Evolutionary conservation across 2,329 filamentous ascomycete species (phyloP).

Genomic region (Colletotrichum magnum): DNA sequence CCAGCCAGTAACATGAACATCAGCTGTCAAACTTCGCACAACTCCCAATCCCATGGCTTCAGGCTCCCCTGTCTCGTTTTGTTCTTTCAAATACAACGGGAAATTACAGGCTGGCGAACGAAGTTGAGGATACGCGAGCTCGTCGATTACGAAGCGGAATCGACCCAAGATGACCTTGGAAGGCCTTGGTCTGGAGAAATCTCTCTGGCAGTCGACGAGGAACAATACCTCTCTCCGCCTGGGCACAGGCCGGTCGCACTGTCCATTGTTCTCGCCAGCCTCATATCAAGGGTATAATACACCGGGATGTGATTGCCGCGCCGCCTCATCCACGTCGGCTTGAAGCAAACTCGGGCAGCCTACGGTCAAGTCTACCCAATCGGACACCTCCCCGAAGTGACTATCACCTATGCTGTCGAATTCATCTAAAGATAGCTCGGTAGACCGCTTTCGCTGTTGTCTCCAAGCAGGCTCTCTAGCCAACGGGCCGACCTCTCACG

Average conservation of each 20-base stretch:
- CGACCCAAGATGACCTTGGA: too few relatives aligned
- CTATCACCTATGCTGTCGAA: not conserved
- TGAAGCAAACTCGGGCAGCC: conserved; percentile 24
- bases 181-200: not conserved
- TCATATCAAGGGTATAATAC: conserved; percentile 1
- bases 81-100: too few relatives aligned
- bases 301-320: conserved; percentile 11
- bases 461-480: not conserved
- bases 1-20: not conserved
- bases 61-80: not conserved
- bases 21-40: too few relatives aligned
- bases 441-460: too few relatives aligned
- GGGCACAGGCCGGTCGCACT: not conserved
- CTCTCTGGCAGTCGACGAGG: not conserved
- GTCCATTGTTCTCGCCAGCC: conserved; percentile 10
- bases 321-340: conserved; percentile 10
- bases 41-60: not conserved
- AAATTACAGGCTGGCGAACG: too few relatives aligned
- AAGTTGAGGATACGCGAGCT: too few relatives aligned
- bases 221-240: not conserved
- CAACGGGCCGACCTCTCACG: not conserved
- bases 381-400: conserved; percentile 19
- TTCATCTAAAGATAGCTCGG: conserved; percentile 9
- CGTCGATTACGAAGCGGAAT: too few relatives aligned
- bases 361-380: conserved; percentile 23